Conservation (phyloP, 768 basidiomycete genomes). For the Lactarius pseudohatsudake region DNA sequence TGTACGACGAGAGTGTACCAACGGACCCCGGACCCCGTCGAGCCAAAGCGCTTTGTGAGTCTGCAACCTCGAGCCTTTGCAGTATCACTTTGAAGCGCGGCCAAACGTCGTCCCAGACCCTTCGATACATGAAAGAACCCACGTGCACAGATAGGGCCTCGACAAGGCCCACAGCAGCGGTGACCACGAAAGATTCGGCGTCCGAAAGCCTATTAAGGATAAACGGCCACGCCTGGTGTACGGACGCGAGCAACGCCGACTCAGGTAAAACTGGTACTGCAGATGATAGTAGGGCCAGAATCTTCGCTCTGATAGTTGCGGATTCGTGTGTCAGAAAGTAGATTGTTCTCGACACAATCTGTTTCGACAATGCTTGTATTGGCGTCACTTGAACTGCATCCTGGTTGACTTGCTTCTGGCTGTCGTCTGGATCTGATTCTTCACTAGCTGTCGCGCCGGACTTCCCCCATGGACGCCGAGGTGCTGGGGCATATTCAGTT, state of each 20-base stretch:
- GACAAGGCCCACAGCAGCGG: conserved; percentile 71
- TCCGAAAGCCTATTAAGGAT: conserved; percentile 82
- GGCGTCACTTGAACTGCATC: conserved; percentile 59
- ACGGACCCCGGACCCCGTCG: conserved; percentile 51
- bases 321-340: conserved; percentile 92
- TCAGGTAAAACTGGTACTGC: conserved; percentile 73
- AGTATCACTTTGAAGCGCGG: conserved; percentile 72
- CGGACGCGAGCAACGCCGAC: conserved; percentile 74
- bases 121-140: conserved; percentile 82
- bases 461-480: conserved; percentile 57
- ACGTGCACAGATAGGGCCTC: conserved; percentile 65
- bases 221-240: conserved; percentile 93
- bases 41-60: conserved; percentile 64
- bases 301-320: conserved; percentile 79
- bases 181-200: conserved; percentile 73
- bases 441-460: conserved; percentile 32
- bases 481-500: conserved; percentile 58
- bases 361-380: conserved; percentile 72
- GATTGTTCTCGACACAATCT: conserved; percentile 83
- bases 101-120: conserved; percentile 94
- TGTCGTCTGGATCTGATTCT: conserved; percentile 29
- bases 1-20: conserved; percentile 71
- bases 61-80: conserved; percentile 56
- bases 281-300: conserved; percentile 70
- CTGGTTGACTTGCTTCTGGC: conserved; percentile 37